Conservation (phyloP, 768 basidiomycete species). For the Fomitopsis serialis region DNA sequence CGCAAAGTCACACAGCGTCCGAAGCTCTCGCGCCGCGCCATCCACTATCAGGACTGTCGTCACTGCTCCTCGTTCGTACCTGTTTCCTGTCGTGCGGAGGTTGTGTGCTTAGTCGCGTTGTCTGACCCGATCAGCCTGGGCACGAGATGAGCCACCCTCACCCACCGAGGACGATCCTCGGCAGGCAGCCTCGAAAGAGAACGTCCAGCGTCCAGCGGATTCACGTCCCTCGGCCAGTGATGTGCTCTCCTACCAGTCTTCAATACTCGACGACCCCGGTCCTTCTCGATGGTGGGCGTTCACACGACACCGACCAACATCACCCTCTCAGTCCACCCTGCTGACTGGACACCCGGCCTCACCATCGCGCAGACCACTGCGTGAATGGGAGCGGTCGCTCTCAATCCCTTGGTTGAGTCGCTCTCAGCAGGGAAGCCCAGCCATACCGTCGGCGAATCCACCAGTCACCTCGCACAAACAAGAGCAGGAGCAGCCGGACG, state of each 20-base stretch:
- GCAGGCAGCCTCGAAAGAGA: slow-evolving; percentile 20
- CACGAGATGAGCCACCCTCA: slow-evolving; percentile 76
- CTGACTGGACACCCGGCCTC: slow-evolving; percentile 7
- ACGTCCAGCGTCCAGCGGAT: slow-evolving; percentile 22
- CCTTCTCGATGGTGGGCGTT: slow-evolving; percentile 69
- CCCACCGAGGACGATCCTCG: slow-evolving; percentile 46
- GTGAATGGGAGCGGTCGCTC: slow-evolving; percentile 24
- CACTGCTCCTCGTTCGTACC: slow-evolving; percentile 62
- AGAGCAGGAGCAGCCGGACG: neutral
- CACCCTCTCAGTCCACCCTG: slow-evolving; percentile 13
- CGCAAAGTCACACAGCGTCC: slow-evolving; percentile 24
- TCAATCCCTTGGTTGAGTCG: slow-evolving; percentile 50
- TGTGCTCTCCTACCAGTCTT: slow-evolving; percentile 43
- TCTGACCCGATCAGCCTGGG: slow-evolving; percentile 57
- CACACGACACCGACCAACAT: slow-evolving; percentile 45
- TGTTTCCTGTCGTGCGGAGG: neutral
- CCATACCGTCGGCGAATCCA: slow-evolving; percentile 6
- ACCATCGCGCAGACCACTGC: slow-evolving; percentile 5
- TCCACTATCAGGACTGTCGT: slow-evolving; percentile 52
- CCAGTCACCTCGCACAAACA: slow-evolving; percentile 1
- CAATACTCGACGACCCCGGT: slow-evolving; percentile 22
- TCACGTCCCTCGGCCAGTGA: slow-evolving; percentile 50
- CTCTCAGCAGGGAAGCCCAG: slow-evolving; percentile 24
- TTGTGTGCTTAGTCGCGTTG: neutral
- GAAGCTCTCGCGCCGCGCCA: slow-evolving; percentile 19